Evolutionary conservation across 371 early-diverging fungal species (phyloP).

Genomic region (Mucor lusitanicus): DNA sequence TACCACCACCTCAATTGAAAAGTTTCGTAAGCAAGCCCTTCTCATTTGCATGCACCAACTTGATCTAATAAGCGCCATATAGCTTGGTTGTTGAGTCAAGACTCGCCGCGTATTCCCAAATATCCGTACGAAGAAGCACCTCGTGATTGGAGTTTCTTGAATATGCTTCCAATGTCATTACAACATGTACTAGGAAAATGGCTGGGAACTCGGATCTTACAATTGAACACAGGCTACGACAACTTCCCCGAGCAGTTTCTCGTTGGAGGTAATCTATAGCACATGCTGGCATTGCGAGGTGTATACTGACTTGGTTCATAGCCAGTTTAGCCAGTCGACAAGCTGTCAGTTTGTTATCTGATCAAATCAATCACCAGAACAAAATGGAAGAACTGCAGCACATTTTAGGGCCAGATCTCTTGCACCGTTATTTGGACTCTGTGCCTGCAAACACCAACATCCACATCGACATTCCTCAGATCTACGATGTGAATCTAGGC

Average conservation of each 20-base stretch:
- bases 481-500: conserved; percentile 53
- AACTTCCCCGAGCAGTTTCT: conserved; percentile 66
- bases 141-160: conserved; percentile 41
- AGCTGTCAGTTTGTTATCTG: conserved; percentile 39
- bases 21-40: conserved; percentile 19
- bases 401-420: conserved; percentile 48
- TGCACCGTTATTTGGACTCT: conserved; percentile 37
- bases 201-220: conserved; percentile 49
- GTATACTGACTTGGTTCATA: conserved; percentile 7
- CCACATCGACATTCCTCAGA: conserved; percentile 45
- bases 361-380: conserved; percentile 29
- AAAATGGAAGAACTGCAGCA: conserved; percentile 23
- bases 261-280: conserved; percentile 47
- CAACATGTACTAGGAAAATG: conserved; percentile 52
- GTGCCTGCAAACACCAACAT: conserved; percentile 25
- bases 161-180: conserved; percentile 43
- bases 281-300: not conserved
- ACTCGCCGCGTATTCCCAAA: conserved; percentile 49
- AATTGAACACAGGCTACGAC: conserved; percentile 51
- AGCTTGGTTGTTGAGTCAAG: conserved; percentile 56
- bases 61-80: not conserved
- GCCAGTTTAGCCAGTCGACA: conserved; percentile 52
- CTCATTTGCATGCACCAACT: not conserved
- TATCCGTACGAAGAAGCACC: conserved; percentile 55
- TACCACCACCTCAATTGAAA: not conserved